phyloP scores from a whole-genome alignment of 345 rosid genomes.

The Populus alba region DNA sequence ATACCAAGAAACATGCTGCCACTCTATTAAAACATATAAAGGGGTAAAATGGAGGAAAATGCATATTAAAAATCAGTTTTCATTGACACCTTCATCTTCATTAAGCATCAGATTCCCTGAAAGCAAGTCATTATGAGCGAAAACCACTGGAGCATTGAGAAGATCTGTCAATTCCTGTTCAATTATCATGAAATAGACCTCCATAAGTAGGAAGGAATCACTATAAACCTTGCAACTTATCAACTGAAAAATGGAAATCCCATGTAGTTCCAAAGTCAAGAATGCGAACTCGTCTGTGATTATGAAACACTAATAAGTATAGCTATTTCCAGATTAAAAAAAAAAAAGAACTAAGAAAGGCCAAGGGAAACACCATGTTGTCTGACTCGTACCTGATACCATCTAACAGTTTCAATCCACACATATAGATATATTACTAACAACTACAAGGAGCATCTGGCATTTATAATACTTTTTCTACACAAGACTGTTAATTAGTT shows the following conservation, averaged over 20 bases:
- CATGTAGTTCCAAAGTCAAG: neutral
- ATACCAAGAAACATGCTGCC: neutral
- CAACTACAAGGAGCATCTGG: neutral
- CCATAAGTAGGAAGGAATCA: constrained; percentile 14
- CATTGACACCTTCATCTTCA: constrained; percentile 66
- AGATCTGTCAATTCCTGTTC: constrained; percentile 77
- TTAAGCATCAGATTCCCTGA: constrained; percentile 90
- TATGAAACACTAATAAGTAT: neutral
- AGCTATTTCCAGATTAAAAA: neutral
- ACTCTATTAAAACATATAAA: neutral
- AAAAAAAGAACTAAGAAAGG: neutral
- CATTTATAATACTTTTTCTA: neutral
- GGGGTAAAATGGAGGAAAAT: neutral
- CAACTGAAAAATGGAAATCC: constrained; percentile 7
- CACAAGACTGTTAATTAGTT: neutral
- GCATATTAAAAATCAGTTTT: neutral
- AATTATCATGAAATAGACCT: constrained; percentile 32
- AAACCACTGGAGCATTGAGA: constrained; percentile 80
- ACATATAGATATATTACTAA: neutral
- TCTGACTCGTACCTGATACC: neutral
- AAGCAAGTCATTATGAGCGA: constrained; percentile 91
- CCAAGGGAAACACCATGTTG: neutral
- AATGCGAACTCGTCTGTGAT: neutral
- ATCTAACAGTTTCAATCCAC: neutral
- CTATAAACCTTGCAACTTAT: constrained; percentile 1